Evolutionary conservation across 306 rosid genomes (phyloP), one percentile per base, ranked within the genome.

Genomic region (Abrus pulchellus): DNA sequence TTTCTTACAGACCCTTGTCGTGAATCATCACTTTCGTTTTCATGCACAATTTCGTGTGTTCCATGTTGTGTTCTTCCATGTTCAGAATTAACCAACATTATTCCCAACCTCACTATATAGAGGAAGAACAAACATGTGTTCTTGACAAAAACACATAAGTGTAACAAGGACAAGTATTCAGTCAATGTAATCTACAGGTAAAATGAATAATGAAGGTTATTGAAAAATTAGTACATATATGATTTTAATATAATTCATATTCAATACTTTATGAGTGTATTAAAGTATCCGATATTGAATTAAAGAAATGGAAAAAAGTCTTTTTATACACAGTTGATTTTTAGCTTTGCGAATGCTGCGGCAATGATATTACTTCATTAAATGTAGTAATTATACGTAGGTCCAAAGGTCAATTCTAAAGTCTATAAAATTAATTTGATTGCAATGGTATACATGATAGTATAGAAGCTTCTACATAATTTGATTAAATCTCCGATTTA

Each of bases 31-130:
- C 0, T 34, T 44, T 65, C 8, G 0, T 7, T 4, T 56, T 8
- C 12, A 6, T 9, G 27, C 57, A 52, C 9, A 28, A 6, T 84
- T 61, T 54, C 55, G n/a, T 75, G 78, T 47, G 33, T 10, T 68
- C 10, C 76, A 41, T 27, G 77, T 12, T 52, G 27, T 40, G 53
- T 5, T 5, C 48, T 44, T 3, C 9, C 9, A 44, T 44, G 7
- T 44, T 3, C 7, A 5, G 7, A 3, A 7, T 44, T 44, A 44
- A 44, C 9, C 9, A 44, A 44, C 7, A 3, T 44, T 44, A 44
- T 20, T 20, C 20, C 20, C 20, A 20, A 20, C 20, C 20, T 20
- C 20, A 20, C 20, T 20, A 20, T 20, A 20, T 20, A 20, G 20
- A 20, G 20, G 20, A 20, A 20, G 20, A 20, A 20, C 20, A 20